Conservation (phyloP, 352 stramenopile genomes). For the Phytophthora fragariaefolia region DNA sequence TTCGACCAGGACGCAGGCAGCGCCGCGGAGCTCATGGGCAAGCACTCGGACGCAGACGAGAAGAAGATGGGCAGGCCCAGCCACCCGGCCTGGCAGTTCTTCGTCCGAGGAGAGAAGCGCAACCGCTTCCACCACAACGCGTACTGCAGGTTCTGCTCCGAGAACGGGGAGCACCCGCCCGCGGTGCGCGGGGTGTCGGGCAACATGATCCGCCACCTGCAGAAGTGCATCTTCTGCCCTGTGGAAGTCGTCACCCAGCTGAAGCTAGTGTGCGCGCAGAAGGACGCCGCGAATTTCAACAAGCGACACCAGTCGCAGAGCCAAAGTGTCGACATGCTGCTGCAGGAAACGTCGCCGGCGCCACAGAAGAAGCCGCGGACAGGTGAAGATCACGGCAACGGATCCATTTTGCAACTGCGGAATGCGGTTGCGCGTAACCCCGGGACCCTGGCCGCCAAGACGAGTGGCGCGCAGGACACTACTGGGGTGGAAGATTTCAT, state of each 20-base stretch:
- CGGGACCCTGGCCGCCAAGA: slow-evolving; percentile 6
- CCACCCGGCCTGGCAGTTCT: slow-evolving; percentile 83
- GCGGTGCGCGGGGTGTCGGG: slow-evolving; percentile 72
- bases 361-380: slow-evolving; percentile 38
- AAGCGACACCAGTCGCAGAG: slow-evolving; percentile 62
- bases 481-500: slow-evolving; percentile 50
- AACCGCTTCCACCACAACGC: slow-evolving; percentile 87
- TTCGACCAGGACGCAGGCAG: slow-evolving; percentile 26
- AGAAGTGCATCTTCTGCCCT: slow-evolving; percentile 82
- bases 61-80: slow-evolving; percentile 77
- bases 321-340: slow-evolving; percentile 44
- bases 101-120: slow-evolving; percentile 76
- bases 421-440: slow-evolving; percentile 1
- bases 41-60: slow-evolving; percentile 46
- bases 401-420: neutral
- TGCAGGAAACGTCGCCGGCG: slow-evolving; percentile 36
- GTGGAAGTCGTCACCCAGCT: slow-evolving; percentile 72
- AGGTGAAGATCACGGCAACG: slow-evolving; percentile 18
- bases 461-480: slow-evolving; percentile 13
- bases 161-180: slow-evolving; percentile 54
- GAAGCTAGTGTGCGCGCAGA: slow-evolving; percentile 70
- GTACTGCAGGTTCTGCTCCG: slow-evolving; percentile 74
- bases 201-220: slow-evolving; percentile 87
- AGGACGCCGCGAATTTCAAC: slow-evolving; percentile 75
- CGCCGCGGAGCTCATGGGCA: slow-evolving; percentile 25